A percentile compares a stretch with the other conserved stretches of the same genome.
Conservation (phyloP, 345 rosid species). For the Arabidopsis arenosa region DNA sequence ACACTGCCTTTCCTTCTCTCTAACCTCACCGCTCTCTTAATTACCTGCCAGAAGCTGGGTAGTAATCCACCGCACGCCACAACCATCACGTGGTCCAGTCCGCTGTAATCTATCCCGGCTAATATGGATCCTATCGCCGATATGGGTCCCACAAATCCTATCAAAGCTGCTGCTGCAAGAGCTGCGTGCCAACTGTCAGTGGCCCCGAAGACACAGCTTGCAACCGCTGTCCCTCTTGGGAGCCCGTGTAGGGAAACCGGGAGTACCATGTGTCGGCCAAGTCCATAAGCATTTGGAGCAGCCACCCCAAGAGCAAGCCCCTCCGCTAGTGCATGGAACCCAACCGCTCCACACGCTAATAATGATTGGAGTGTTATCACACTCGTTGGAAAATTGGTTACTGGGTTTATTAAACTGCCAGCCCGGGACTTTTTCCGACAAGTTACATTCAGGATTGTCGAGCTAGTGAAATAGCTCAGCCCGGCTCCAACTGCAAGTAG, state of each 20-base stretch:
- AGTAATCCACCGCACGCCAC: conserved; percentile 88
- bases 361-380: conserved; percentile 81
- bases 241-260: conserved; percentile 96
- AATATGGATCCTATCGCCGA: conserved; percentile 93
- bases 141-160: conserved; percentile 88
- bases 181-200: conserved; percentile 94
- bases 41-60: conserved; percentile 69
- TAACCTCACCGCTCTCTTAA: conserved; percentile 67
- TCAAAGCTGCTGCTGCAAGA: conserved; percentile 82
- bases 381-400: conserved; percentile 69
- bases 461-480: conserved; percentile 60
- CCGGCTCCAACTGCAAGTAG: conserved; percentile 71
- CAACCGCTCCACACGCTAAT: conserved; percentile 87
- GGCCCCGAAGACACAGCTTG: conserved; percentile 92
- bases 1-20: conserved; percentile 61
- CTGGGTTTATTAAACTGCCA: conserved; percentile 54
- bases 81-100: conserved; percentile 93
- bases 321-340: conserved; percentile 92
- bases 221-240: conserved; percentile 97
- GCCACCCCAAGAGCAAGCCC: conserved; percentile 99
- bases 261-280: conserved; percentile 94
- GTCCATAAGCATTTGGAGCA: conserved; percentile 96
- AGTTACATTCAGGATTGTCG: conserved; percentile 58
- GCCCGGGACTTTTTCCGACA: conserved; percentile 63
- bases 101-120: conserved; percentile 90